A percentile compares a stretch with the other conserved stretches of the same genome.
These are phyloP conservation scores for Coriolopsis trogii DNA, from an alignment of 1,284 basidiomycete genomes.

Conservation along the genomic window DNA sequence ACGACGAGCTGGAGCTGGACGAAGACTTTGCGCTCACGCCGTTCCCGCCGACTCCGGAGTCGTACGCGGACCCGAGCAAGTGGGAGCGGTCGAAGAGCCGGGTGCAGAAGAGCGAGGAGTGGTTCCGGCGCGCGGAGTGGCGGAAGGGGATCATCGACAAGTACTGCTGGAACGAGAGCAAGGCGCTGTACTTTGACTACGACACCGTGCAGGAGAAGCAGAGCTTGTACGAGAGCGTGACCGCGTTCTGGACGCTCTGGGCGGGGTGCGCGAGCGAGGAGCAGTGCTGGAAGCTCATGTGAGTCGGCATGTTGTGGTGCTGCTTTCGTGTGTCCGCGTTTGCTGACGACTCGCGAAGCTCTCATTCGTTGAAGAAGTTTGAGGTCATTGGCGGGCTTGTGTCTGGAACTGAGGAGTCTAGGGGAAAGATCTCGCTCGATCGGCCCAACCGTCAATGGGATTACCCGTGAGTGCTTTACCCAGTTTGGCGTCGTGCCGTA, in stretches of 20 bases:
- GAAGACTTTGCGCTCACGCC: conserved; percentile 92
- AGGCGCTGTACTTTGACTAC: conserved; percentile 95
- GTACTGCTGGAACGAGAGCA: conserved; percentile 97
- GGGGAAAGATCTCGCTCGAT: conserved; percentile 93
- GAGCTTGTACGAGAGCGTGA: conserved; percentile 94
- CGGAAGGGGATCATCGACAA: conserved; percentile 87
- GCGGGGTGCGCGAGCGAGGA: conserved; percentile 95
- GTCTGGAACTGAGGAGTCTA: conserved; percentile 95
- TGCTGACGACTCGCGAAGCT: conserved; percentile 45
- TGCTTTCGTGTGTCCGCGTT: conserved; percentile 4
- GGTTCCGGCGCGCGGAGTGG: conserved; percentile 87
- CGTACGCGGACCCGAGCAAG: conserved; percentile 65
- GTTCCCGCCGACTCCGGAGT: conserved; percentile 84
- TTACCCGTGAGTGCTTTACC: conserved; percentile 69
- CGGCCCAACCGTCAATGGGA: conserved; percentile 99
- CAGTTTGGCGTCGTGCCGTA: conserved; percentile 21
- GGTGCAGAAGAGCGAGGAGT: conserved; percentile 79
- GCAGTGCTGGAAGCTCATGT: conserved; percentile 93
- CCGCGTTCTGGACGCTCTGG: conserved; percentile 96
- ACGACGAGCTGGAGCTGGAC: conserved; percentile 87
- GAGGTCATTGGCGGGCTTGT: conserved; percentile 96
- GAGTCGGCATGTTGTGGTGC: conserved; percentile 39
- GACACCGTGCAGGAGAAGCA: conserved; percentile 91
- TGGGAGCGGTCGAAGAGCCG: conserved; percentile 62
- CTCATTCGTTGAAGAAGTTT: conserved; percentile 89